A percentile compares a stretch with the other conserved stretches of the same genome.
These are phyloP conservation scores for Talaromyces marneffei DNA, from an alignment of 2,329 filamentous ascomycete genomes.

Conservation along the genomic window DNA sequence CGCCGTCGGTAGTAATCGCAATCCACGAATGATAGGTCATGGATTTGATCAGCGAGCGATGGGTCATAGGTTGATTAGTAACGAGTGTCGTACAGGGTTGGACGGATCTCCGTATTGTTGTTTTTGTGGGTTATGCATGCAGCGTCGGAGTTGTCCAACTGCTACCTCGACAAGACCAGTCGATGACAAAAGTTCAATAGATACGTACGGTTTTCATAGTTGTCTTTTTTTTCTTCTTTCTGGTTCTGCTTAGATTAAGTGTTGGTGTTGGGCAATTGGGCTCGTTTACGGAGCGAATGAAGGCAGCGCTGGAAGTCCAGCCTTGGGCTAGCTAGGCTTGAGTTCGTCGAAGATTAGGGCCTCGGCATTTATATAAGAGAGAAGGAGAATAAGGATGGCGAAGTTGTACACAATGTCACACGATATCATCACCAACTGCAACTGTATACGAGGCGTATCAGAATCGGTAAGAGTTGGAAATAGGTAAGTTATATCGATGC, in stretches of 20 bases:
- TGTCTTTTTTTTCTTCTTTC: no score
- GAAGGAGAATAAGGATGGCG: not conserved
- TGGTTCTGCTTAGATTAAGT: no score
- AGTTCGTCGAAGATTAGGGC: not conserved
- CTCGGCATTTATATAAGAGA: not conserved
- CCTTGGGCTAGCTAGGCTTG: not conserved
- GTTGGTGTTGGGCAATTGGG: not conserved
- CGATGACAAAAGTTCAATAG: not conserved
- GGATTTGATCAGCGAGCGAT: not conserved
- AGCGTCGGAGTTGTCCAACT: not conserved
- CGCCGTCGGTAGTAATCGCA: not conserved
- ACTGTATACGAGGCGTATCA: not conserved
- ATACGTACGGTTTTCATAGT: not conserved
- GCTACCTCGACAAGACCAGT: not conserved
- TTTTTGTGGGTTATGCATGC: not conserved
- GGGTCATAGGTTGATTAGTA: not conserved
- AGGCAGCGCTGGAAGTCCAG: not conserved
- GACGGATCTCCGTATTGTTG: not conserved
- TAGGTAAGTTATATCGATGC: not conserved
- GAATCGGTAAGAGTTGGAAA: not conserved
- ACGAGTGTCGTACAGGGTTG: not conserved
- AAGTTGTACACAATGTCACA: not conserved
- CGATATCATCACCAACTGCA: not conserved
- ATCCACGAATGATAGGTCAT: not conserved
- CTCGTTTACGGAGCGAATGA: not conserved